These are phyloP conservation scores for Fusarium guadeloupense DNA, from an alignment of 2,329 filamentous ascomycete genomes.

Conservation along the genomic window DNA sequence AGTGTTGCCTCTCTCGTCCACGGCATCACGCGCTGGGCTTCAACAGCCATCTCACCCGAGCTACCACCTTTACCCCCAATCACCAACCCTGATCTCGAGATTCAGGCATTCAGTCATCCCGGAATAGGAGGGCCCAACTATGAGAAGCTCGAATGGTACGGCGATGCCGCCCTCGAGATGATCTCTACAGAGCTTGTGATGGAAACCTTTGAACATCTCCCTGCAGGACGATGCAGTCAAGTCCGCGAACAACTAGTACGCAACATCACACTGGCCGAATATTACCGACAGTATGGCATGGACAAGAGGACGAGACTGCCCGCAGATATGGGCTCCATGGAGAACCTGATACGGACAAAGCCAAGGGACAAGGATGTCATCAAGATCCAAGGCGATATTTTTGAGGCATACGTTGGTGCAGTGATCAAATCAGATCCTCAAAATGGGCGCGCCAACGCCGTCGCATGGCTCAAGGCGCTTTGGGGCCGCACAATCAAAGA, in stretches of 20 bases:
- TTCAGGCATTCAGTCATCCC: slow-evolving; percentile 73
- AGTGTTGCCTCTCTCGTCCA: slow-evolving; percentile 13
- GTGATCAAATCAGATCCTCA: slow-evolving; percentile 73
- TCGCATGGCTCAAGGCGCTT: slow-evolving; percentile 77
- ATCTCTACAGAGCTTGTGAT: slow-evolving; percentile 80
- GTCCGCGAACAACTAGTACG: slow-evolving; percentile 82
- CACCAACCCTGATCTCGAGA: slow-evolving; percentile 66
- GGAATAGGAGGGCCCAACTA: slow-evolving; percentile 64
- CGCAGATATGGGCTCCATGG: slow-evolving; percentile 49
- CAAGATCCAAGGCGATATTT: slow-evolving; percentile 86
- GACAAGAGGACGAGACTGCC: slow-evolving; percentile 70
- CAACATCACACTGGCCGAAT: slow-evolving; percentile 79
- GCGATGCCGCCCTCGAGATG: slow-evolving; percentile 85
- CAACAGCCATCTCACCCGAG: slow-evolving; percentile 56
- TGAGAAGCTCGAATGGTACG: slow-evolving; percentile 87
- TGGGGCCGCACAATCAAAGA: slow-evolving; percentile 74
- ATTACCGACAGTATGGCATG: slow-evolving; percentile 75
- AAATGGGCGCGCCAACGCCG: slow-evolving; percentile 68
- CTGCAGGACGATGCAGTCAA: slow-evolving; percentile 76
- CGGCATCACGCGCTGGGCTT: slow-evolving; percentile 54
- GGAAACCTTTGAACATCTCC: slow-evolving; percentile 70
- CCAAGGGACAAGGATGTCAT: slow-evolving; percentile 62
- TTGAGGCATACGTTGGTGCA: slow-evolving; percentile 89
- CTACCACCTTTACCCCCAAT: slow-evolving; percentile 71
- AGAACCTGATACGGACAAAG: slow-evolving; percentile 37